A percentile compares a stretch with the other conserved stretches of the same genome.
phyloP scores from a whole-genome alignment of 345 rosid species.

The Kandelia obovata region DNA sequence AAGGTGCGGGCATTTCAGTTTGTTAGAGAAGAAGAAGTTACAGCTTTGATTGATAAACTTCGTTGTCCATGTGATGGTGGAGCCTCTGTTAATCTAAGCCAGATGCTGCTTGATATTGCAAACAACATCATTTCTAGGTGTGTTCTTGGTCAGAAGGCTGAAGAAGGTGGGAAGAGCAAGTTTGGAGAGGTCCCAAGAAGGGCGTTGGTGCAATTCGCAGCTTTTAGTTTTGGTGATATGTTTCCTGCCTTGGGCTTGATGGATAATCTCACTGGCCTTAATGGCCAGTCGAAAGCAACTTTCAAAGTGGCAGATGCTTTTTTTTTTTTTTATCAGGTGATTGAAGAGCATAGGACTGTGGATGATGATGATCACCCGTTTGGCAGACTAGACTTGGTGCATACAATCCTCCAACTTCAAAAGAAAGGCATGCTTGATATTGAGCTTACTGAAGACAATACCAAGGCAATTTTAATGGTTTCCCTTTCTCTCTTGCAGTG shows the following conservation, averaged over 20 bases:
- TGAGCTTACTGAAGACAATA: conserved; percentile 9
- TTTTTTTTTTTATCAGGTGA: conserved; percentile 11
- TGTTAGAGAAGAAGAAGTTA: conserved; percentile 7
- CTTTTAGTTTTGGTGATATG: conserved; percentile 8
- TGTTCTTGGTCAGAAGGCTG: conserved; percentile 11
- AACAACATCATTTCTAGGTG: conserved; percentile 10
- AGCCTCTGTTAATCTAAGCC: conserved; percentile 10
- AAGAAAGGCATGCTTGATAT: conserved; percentile 6
- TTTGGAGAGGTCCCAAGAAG: conserved; percentile 12
- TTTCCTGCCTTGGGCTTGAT: conserved; percentile 16
- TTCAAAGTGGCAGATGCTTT: not conserved
- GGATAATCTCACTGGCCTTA: conserved; percentile 6
- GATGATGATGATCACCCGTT: not conserved
- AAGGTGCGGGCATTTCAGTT: conserved; percentile 8
- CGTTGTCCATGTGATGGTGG: not conserved
- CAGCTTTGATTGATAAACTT: conserved; percentile 9
- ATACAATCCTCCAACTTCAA: conserved; percentile 13
- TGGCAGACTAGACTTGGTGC: conserved; percentile 11
- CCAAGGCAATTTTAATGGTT: conserved; percentile 14
- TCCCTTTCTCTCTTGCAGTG: not conserved
- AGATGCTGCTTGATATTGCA: conserved; percentile 8
- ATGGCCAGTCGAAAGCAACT: not conserved
- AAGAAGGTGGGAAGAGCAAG: conserved; percentile 1
- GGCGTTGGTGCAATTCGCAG: not conserved
- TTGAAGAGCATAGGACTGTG: conserved; percentile 1